Percentiles rank a stretch among this genome's conserved stretches.
Conservation (phyloP, 345 rosid species). For the Citrus sp. region DNA sequence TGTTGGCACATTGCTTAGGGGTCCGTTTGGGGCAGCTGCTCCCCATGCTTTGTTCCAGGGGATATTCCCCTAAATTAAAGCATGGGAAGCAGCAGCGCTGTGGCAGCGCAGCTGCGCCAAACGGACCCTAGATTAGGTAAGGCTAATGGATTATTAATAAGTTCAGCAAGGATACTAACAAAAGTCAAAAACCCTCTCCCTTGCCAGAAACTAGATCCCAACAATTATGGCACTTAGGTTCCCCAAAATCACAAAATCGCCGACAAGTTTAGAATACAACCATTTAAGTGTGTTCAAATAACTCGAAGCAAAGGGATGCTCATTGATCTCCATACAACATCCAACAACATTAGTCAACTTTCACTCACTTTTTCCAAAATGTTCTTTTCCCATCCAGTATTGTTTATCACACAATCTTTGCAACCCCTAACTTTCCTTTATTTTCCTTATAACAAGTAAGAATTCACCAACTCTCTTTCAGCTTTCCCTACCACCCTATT, state of each 20-base stretch:
- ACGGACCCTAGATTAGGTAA: background rate
- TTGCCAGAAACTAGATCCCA: background rate
- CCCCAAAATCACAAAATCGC: background rate
- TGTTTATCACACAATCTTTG: background rate
- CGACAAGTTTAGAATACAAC: background rate
- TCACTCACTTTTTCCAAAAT: background rate
- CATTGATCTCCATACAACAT: background rate
- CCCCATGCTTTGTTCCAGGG: too few relatives aligned
- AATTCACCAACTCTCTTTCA: background rate
- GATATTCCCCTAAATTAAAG: too few relatives aligned
- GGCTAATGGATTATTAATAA: background rate
- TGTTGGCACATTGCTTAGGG: background rate
- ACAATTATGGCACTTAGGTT: background rate
- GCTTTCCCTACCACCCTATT: background rate
- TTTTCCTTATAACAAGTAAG: background rate
- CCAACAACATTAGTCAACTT: background rate
- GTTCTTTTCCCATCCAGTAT: background rate
- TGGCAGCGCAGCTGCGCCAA: too few relatives aligned
- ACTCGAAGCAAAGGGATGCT: background rate
- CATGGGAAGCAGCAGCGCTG: too few relatives aligned
- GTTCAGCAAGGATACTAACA: background rate
- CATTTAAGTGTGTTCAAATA: background rate
- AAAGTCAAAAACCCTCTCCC: background rate
- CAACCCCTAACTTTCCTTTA: background rate
- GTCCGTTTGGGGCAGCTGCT: too few relatives aligned